phyloP scores from a whole-genome alignment of 176 grass and related monocot genomes.

The Ananas comosus region DNA sequence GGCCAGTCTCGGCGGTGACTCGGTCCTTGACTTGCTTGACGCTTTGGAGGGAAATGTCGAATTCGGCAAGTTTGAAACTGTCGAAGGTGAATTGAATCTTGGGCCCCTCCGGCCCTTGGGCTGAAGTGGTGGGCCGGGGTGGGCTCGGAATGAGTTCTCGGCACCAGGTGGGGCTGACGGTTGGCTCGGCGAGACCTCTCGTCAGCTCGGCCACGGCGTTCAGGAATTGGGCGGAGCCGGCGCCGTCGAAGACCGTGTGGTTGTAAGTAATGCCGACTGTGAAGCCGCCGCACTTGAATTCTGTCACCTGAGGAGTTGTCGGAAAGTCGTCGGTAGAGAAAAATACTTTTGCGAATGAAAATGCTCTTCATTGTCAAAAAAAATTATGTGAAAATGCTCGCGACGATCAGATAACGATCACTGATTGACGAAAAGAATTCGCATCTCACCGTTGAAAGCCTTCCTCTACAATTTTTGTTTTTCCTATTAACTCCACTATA shows the following conservation, averaged over 20 bases:
- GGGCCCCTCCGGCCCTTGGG: constrained; percentile 29
- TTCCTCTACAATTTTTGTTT: no score
- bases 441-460: no score
- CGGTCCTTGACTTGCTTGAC: constrained; percentile 37
- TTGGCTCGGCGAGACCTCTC: constrained; percentile 32
- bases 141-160: constrained; percentile 47
- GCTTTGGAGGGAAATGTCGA: constrained; percentile 41
- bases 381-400: no score
- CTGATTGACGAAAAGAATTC: no score
- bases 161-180: constrained; percentile 44
- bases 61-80: constrained; percentile 29
- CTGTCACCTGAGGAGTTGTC: constrained; percentile 33
- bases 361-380: no score
- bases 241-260: constrained; percentile 50
- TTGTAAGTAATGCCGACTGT: constrained; percentile 57
- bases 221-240: constrained; percentile 49
- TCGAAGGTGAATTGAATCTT: constrained; percentile 34
- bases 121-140: neutral
- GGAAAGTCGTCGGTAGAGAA: no score
- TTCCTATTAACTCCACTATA: no score
- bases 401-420: no score
- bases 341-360: no score
- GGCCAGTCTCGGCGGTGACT: constrained; percentile 52
- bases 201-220: constrained; percentile 52
- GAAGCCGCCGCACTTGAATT: constrained; percentile 65